Percentiles rank a stretch among this genome's conserved stretches.
Conservation (phyloP, 345 rosid genomes). For the Eucalyptus paniculata region DNA sequence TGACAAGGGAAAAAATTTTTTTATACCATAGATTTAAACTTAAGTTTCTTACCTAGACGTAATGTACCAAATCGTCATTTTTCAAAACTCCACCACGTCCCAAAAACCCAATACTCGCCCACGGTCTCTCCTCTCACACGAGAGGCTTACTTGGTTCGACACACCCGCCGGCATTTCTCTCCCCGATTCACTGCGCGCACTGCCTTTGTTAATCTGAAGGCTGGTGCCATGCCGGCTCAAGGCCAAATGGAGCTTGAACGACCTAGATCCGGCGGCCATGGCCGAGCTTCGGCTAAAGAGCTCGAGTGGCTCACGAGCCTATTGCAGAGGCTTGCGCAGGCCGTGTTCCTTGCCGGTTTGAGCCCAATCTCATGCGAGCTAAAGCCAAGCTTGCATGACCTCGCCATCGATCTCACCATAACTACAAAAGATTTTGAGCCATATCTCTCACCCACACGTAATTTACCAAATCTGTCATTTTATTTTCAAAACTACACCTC, state of each 20-base stretch:
- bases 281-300: not conserved
- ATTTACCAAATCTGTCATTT: not conserved
- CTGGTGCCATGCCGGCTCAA: not conserved
- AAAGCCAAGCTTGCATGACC: not conserved
- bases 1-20: too few species aligned
- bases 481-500: not conserved
- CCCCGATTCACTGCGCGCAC: not conserved
- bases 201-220: not conserved
- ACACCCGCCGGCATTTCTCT: not conserved
- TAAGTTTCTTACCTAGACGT: not conserved
- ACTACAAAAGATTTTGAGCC: not conserved
- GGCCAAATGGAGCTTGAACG: not conserved
- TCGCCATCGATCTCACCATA: not conserved
- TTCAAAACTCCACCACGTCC: not conserved
- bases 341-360: rapidly evolving
- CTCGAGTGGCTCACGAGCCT: too few species aligned
- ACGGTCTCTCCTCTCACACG: not conserved
- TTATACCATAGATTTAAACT: not conserved
- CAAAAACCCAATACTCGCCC: not conserved
- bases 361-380: not conserved
- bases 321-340: not conserved
- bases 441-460: not conserved
- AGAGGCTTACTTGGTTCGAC: not conserved
- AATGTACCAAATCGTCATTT: too few species aligned
- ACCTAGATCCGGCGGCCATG: not conserved